Base-by-base conservation (phyloP, 768 basidiomycete species). In the Kwoniella shandongensis region DNA sequence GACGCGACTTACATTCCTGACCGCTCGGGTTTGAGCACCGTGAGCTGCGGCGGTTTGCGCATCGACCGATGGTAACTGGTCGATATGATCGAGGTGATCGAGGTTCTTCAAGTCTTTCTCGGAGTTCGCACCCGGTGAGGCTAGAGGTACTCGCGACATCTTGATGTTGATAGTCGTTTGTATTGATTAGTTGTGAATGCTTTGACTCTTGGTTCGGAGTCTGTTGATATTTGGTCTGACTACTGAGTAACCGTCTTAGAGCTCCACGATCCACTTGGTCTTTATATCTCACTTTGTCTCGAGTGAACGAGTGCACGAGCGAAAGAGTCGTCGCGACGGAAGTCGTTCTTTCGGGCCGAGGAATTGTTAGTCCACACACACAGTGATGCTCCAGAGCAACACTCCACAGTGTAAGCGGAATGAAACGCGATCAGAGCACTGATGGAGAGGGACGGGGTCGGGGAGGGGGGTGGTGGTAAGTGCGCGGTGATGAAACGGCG, bases 81-180 rank as follows among this genome's bases (percentile, higher is more conserved):
- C 47, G 13, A 49, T 10, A 20, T 48, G 38, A 22, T 49, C 45
- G 18, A 25, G 35, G 22, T 54, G 42, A 23, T 29, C 26, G 20
- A 51, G 12, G 10, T 36, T 11, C 56, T 58, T 58, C 48, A 58
- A 38, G 22, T 58, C 56, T 27, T 58, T 58, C 20, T 58, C 56
- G 38, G 32, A 49, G 10, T 38, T 27, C 26, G 23, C 46, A 15
- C 29, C 47, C 23, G 29, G 26, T 27, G 54, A 55, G 35, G 32
- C 32, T 32, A 32, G 13, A 32, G 32, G 32, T 32, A 32, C 32
- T 6, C 13, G 6, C 32, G 32, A 32, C 32, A 32, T 32, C 32
- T 13, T 13, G 32, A 32, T 32, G 7, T 6, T 32, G 32, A 32
- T 13, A 32, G 32, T 32, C 13, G 32, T 32, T 32, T 32, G 32